Conservation (phyloP, 2,329 filamentous ascomycete genomes). For the Clarireedia hainanense region DNA sequence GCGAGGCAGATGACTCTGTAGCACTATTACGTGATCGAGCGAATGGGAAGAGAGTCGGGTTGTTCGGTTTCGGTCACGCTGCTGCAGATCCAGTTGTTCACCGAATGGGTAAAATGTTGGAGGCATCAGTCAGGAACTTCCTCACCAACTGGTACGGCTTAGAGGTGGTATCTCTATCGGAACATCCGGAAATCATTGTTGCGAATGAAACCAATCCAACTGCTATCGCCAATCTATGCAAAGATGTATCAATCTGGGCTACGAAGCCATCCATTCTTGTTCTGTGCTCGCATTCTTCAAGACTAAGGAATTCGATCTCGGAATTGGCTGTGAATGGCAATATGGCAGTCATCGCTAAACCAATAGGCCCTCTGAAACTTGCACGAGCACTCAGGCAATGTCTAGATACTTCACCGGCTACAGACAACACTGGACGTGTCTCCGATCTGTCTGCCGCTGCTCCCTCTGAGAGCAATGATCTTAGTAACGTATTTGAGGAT, state of each 20-base stretch:
- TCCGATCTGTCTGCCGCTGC: constrained; percentile 10
- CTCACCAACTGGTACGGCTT: constrained; percentile 27
- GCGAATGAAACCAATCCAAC: constrained; percentile 21
- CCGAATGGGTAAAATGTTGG: constrained; percentile 17
- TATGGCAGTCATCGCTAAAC: constrained; percentile 26
- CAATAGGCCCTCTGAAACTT: constrained; percentile 28
- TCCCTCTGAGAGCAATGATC: constrained; percentile 15
- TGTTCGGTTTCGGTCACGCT: constrained; percentile 25
- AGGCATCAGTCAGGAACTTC: constrained; percentile 23
- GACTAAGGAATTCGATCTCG: constrained; percentile 16
- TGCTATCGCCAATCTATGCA: constrained; percentile 14
- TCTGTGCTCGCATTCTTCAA: constrained; percentile 24
- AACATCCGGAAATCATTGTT: constrained; percentile 22
- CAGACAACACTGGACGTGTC: constrained; percentile 4
- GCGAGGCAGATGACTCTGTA: constrained; percentile 23
- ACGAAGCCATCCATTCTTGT: constrained; percentile 22
- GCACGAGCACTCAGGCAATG: constrained; percentile 25
- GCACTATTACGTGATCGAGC: constrained; percentile 16
- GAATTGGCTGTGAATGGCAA: constrained; percentile 15
- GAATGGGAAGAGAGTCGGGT: constrained; percentile 18
- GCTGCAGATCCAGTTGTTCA: constrained; percentile 18
- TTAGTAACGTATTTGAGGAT: constrained; percentile 26
- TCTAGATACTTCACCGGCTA: constrained; percentile 15
- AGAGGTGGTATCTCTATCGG: constrained; percentile 21
- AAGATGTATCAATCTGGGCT: constrained; percentile 4